Conservation (phyloP, 352 stramenopile genomes). For the Phytophthora syringae region DNA sequence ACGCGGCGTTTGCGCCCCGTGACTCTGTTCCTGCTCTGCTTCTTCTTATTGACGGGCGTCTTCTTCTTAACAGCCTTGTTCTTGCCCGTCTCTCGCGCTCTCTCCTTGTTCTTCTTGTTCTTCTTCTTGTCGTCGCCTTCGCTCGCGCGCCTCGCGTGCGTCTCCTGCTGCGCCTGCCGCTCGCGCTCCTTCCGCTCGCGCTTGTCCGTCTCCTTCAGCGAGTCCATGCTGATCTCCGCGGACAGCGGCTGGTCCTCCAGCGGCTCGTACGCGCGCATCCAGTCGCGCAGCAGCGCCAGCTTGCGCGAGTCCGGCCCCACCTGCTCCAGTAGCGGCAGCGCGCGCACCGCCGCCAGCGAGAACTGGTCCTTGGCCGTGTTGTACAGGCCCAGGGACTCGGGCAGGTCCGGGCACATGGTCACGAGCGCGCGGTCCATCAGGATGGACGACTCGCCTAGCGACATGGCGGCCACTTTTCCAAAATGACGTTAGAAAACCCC, state of each 20-base stretch:
- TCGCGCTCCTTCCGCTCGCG: constrained; percentile 58
- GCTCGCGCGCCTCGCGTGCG: constrained; percentile 47
- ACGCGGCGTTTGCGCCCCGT: constrained; percentile 28
- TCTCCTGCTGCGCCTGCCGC: constrained; percentile 46
- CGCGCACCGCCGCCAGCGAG: constrained; percentile 59
- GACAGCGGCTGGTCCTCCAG: constrained; percentile 58
- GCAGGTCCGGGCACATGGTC: constrained; percentile 76
- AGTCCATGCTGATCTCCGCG: constrained; percentile 65
- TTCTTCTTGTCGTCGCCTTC: constrained; percentile 30
- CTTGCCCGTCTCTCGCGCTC: constrained; percentile 18
- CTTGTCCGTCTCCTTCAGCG: constrained; percentile 49
- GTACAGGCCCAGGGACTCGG: constrained; percentile 81
- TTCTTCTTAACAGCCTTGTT: constrained; percentile 6
- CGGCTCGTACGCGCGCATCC: constrained; percentile 73
- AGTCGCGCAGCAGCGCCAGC: constrained; percentile 69
- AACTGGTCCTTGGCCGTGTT: constrained; percentile 79
- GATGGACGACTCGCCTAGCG: constrained; percentile 70
- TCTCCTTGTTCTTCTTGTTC: constrained; percentile 33
- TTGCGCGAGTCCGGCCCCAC: constrained; percentile 66
- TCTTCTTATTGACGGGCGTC: constrained; percentile 21
- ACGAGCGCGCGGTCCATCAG: constrained; percentile 82
- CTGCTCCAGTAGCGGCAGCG: constrained; percentile 60
- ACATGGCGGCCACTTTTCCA: constrained; percentile 52
- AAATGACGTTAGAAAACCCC: no score
- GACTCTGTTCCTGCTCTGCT: constrained; percentile 3